phyloP scores from a whole-genome alignment of 2,329 filamentous ascomycete genomes.

The Alternaria dauci region DNA sequence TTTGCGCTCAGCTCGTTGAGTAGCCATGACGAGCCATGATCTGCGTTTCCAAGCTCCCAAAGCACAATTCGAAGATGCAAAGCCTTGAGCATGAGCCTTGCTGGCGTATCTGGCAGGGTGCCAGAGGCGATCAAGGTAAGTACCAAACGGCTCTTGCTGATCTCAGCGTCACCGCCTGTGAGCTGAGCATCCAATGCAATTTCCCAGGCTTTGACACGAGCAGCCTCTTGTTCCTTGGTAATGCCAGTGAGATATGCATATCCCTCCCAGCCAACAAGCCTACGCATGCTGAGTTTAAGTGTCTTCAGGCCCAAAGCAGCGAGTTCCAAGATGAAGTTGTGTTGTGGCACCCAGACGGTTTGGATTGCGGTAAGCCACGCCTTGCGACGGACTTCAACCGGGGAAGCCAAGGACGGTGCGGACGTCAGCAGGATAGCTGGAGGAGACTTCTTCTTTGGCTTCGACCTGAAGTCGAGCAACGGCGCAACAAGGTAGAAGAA shows the following conservation, averaged over 20 bases:
- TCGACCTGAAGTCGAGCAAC: slow-evolving; percentile 65
- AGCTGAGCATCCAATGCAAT: slow-evolving; percentile 94
- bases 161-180: slow-evolving; percentile 86
- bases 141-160: slow-evolving; percentile 85
- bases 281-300: slow-evolving; percentile 80
- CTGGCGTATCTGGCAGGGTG: slow-evolving; percentile 83
- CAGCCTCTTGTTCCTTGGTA: slow-evolving; percentile 84
- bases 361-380: slow-evolving; percentile 95
- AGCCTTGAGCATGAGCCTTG: slow-evolving; percentile 87
- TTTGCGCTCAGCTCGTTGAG: slow-evolving; percentile 76
- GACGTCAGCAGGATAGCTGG: slow-evolving; percentile 53
- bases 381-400: slow-evolving; percentile 83
- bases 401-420: slow-evolving; percentile 78
- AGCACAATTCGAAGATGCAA: slow-evolving; percentile 89
- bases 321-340: slow-evolving; percentile 86
- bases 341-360: slow-evolving; percentile 88
- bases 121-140: slow-evolving; percentile 88
- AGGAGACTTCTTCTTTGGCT: slow-evolving; percentile 59
- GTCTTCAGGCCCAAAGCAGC: slow-evolving; percentile 82
- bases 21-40: slow-evolving; percentile 68
- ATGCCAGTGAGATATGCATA: slow-evolving; percentile 83
- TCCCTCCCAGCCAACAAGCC: slow-evolving; percentile 76
- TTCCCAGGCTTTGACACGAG: slow-evolving; percentile 88
- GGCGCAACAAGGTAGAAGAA: slow-evolving; percentile 66
- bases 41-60: slow-evolving; percentile 76